A percentile compares a stretch with the other conserved stretches of the same genome.
These are phyloP conservation scores for Rhamnella rubrinervis DNA, from an alignment of 331 rosid species.

Conservation along the genomic window DNA sequence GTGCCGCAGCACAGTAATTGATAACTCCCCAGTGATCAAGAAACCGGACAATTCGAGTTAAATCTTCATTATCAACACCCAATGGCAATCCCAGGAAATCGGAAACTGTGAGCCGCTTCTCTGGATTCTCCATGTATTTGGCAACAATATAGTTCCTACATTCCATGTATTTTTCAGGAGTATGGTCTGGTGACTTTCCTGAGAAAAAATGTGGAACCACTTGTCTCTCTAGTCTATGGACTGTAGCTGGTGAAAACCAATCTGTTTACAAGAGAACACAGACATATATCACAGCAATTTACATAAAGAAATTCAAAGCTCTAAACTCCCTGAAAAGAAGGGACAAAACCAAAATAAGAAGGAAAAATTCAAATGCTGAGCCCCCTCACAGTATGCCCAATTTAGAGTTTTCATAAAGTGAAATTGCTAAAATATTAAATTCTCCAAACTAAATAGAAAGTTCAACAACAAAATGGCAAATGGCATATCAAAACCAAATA, in stretches of 20 bases:
- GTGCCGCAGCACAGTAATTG: slow-evolving; percentile 65
- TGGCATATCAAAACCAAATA: too few relatives aligned
- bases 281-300: background rate
- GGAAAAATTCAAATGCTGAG: too few relatives aligned
- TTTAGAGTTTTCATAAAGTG: background rate
- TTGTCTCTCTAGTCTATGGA: slow-evolving; percentile 94
- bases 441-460: too few relatives aligned
- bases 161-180: slow-evolving; percentile 95
- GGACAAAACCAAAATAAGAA: too few relatives aligned
- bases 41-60: slow-evolving; percentile 75
- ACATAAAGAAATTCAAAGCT: too few relatives aligned
- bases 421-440: background rate
- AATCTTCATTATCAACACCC: slow-evolving; percentile 67
- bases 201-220: slow-evolving; percentile 97
- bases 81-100: slow-evolving; percentile 57
- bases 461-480: too few relatives aligned
- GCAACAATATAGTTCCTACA: slow-evolving; percentile 83
- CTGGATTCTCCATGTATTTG: slow-evolving; percentile 81
- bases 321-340: too few relatives aligned
- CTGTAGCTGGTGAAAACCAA: slow-evolving; percentile 93
- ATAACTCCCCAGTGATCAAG: slow-evolving; percentile 99
- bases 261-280: slow-evolving; percentile 48
- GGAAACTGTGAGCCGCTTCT: slow-evolving; percentile 56
- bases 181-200: slow-evolving; percentile 60
- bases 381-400: too few relatives aligned